These are phyloP conservation scores for Bathelium albidoporum DNA, from an alignment of 495 filamentous ascomycete genomes.

Conservation along the genomic window DNA sequence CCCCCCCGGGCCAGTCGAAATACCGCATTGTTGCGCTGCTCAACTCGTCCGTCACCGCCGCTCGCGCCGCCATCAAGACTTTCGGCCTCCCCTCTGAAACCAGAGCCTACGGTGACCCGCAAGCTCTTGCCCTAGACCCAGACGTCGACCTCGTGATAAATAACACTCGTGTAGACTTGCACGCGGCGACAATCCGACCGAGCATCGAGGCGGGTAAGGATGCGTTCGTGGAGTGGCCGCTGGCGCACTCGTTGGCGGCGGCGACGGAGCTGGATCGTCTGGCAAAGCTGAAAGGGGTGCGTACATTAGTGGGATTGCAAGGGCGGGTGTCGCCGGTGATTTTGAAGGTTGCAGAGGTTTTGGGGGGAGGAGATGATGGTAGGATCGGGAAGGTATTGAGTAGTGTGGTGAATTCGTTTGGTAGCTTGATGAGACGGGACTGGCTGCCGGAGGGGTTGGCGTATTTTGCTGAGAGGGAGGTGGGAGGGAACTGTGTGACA, in stretches of 20 bases:
- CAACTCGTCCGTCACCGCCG: slow-evolving; percentile 43
- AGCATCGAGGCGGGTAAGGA: slow-evolving; percentile 46
- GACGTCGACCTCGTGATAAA: slow-evolving; percentile 51
- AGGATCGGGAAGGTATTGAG: slow-evolving; percentile 47
- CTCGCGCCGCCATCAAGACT: slow-evolving; percentile 37
- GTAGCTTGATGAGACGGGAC: slow-evolving; percentile 30
- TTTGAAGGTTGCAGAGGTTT: slow-evolving; percentile 36
- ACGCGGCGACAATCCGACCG: slow-evolving; percentile 38
- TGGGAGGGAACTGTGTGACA: slow-evolving; percentile 43
- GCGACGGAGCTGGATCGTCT: slow-evolving; percentile 35
- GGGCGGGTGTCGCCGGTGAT: slow-evolving; percentile 36
- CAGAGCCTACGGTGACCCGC: slow-evolving; percentile 42
- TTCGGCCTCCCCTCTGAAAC: slow-evolving; percentile 36
- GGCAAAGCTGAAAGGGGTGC: slow-evolving; percentile 30
- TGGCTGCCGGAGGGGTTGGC: slow-evolving; percentile 24
- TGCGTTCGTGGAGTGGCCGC: slow-evolving; percentile 50
- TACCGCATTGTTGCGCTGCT: slow-evolving; percentile 50
- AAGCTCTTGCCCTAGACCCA: slow-evolving; percentile 41
- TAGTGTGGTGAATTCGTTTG: slow-evolving; percentile 36
- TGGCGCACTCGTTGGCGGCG: slow-evolving; percentile 28
- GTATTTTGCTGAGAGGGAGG: slow-evolving; percentile 36
- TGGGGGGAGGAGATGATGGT: slow-evolving; percentile 28
- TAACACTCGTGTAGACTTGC: slow-evolving; percentile 44
- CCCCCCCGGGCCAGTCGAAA: slow-evolving; percentile 21
- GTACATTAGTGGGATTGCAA: slow-evolving; percentile 45